Evolutionary conservation across 208 protist genomes (phyloP).

Genomic region (Crithidia expoeki): DNA sequence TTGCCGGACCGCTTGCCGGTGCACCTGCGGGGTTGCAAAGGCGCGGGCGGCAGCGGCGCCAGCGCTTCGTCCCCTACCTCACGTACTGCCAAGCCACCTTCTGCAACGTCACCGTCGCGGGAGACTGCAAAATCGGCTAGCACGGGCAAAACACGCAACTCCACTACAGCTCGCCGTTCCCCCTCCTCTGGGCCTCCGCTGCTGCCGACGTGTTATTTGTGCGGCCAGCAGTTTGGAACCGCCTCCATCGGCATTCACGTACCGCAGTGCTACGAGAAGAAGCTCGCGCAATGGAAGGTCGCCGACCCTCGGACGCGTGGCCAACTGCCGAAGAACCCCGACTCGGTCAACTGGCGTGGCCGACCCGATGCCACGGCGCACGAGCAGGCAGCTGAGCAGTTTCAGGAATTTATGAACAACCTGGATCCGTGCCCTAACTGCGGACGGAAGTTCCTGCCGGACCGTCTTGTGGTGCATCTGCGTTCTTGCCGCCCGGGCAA

Average conservation of each 20-base stretch:
- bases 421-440: slow-evolving; percentile 93
- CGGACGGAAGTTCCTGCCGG: slow-evolving; percentile 84
- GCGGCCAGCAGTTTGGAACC: slow-evolving; percentile 86
- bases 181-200: slow-evolving; percentile 40
- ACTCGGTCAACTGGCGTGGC: slow-evolving; percentile 67
- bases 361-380: slow-evolving; percentile 30
- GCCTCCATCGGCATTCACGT: slow-evolving; percentile 87
- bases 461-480: slow-evolving; percentile 90
- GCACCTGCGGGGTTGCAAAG: slow-evolving; percentile 88
- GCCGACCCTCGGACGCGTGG: slow-evolving; percentile 74
- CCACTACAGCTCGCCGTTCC: slow-evolving; percentile 12
- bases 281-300: slow-evolving; percentile 79
- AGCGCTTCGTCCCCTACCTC: not conserved
- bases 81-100: slow-evolving; percentile 4
- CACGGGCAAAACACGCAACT: not conserved
- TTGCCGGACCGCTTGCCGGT: slow-evolving; percentile 89
- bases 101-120: slow-evolving; percentile 8
- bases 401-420: slow-evolving; percentile 86
- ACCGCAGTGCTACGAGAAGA: slow-evolving; percentile 90
- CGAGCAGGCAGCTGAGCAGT: slow-evolving; percentile 86
- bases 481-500: slow-evolving; percentile 86
- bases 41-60: slow-evolving; percentile 19
- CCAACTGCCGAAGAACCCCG: slow-evolving; percentile 70
- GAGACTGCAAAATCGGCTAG: slow-evolving; percentile 14
- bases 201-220: slow-evolving; percentile 85